These are phyloP conservation scores for Phytophthora parvispora DNA, from an alignment of 352 stramenopile species.

Conservation along the genomic window DNA sequence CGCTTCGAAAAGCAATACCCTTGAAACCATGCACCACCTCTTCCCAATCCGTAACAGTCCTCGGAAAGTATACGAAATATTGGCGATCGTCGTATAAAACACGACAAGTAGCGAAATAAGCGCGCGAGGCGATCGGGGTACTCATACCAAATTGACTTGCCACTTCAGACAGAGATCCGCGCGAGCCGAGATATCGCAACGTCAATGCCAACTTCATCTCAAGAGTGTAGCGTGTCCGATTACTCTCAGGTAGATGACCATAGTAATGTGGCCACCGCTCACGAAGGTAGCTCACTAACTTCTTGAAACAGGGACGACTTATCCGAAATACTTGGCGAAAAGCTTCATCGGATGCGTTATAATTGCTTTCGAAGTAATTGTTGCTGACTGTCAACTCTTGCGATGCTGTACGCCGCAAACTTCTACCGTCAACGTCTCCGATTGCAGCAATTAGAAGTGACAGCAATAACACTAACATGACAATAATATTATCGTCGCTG, in stretches of 20 bases:
- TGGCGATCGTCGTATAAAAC: slow-evolving; percentile 1
- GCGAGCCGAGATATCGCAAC: neutral
- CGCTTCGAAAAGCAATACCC: neutral
- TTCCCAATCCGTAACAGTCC: neutral
- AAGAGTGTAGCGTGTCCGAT: neutral
- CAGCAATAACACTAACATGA: neutral
- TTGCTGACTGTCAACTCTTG: neutral
- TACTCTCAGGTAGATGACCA: neutral
- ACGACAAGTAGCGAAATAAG: neutral
- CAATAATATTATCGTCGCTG: neutral
- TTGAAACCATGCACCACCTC: neutral
- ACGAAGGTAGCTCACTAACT: neutral
- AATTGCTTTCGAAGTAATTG: no score
- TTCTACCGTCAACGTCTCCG: neutral
- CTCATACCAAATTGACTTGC: neutral
- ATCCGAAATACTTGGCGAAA: neutral
- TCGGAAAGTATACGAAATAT: neutral
- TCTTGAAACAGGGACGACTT: neutral
- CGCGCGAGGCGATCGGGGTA: neutral
- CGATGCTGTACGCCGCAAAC: neutral
- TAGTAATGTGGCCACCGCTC: neutral
- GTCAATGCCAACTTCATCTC: neutral
- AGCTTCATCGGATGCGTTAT: neutral
- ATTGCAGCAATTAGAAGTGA: neutral
- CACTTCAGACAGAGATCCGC: neutral